A percentile compares a stretch with the other conserved stretches of the same genome.
Evolutionary conservation across 2,329 filamentous ascomycete species (phyloP).

Genomic region (Colletotrichum sansevieriae): DNA sequence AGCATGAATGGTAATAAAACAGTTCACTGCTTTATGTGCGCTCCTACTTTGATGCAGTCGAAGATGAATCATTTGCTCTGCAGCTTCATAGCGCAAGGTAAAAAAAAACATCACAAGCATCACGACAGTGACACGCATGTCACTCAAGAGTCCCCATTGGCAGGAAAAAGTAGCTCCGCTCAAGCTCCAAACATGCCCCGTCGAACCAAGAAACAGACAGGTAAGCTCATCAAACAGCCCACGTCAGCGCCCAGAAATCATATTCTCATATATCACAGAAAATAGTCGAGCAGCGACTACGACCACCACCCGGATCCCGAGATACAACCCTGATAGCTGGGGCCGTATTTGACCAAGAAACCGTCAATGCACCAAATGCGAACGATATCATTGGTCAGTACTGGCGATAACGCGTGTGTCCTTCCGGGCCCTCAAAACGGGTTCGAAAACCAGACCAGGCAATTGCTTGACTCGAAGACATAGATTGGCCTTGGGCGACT

Average conservation of each 20-base stretch:
- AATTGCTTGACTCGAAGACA: neutral
- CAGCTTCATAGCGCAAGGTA: no score
- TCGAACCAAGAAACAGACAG: no score
- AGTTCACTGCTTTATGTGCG: no score
- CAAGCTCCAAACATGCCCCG: neutral
- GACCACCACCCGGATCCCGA: constrained; percentile 22
- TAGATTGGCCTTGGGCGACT: neutral
- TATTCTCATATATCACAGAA: neutral
- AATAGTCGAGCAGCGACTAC: neutral
- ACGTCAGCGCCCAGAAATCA: neutral
- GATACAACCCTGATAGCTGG: constrained; percentile 7
- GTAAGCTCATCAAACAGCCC: neutral
- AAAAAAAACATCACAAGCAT: no score
- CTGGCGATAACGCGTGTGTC: neutral
- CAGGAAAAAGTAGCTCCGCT: neutral
- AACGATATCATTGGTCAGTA: constrained; percentile 3
- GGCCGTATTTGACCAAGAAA: neutral
- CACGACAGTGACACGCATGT: neutral
- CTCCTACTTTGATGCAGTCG: no score
- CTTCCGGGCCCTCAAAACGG: constrained; percentile 21
- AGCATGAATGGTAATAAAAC: no score
- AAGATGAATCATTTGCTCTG: no score
- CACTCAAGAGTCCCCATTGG: neutral
- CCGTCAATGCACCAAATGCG: constrained; percentile 24
- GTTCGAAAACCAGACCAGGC: constrained; percentile 6